Percentiles rank a stretch among this genome's conserved stretches.
Conservation (phyloP, 768 basidiomycete species). For the Hygrocybe coccinea region DNA sequence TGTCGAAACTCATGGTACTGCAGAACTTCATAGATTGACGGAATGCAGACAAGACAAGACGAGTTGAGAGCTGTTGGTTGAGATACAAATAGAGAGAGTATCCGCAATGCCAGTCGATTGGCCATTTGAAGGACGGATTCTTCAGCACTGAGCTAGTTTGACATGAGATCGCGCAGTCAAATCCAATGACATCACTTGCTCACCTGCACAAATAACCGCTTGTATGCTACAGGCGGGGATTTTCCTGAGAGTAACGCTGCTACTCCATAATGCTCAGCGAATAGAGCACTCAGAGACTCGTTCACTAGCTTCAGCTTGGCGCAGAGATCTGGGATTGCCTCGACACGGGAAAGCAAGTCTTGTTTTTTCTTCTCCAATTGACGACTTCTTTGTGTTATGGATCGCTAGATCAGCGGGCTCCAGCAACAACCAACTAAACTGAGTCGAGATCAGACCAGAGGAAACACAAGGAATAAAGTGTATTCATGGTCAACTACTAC, state of each 20-base stretch:
- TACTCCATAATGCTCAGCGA: slow-evolving; percentile 7
- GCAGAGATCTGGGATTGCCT: neutral
- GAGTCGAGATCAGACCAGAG: no score
- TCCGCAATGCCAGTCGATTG: slow-evolving; percentile 10
- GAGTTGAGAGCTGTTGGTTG: slow-evolving; percentile 1
- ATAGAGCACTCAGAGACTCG: slow-evolving; percentile 2
- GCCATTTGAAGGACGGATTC: slow-evolving; percentile 21
- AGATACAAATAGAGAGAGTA: slow-evolving; percentile 8
- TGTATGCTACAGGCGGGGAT: slow-evolving; percentile 1
- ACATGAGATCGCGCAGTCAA: neutral
- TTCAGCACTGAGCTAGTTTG: slow-evolving; percentile 18
- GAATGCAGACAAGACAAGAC: slow-evolving; percentile 11
- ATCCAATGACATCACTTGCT: neutral
- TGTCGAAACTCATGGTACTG: slow-evolving; percentile 2
- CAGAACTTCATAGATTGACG: slow-evolving; percentile 13
- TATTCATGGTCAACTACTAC: no score
- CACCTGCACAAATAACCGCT: slow-evolving; percentile 11
- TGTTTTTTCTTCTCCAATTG: neutral
- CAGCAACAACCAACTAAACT: no score
- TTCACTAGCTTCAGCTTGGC: slow-evolving; percentile 1
- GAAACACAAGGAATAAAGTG: no score
- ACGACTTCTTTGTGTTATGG: neutral
- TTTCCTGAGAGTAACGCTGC: neutral
- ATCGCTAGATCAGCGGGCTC: no score
- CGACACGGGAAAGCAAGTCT: neutral